Evolutionary conservation across 371 early-diverging fungal genomes (phyloP).

Genomic region (Chytridiales sp.): DNA sequence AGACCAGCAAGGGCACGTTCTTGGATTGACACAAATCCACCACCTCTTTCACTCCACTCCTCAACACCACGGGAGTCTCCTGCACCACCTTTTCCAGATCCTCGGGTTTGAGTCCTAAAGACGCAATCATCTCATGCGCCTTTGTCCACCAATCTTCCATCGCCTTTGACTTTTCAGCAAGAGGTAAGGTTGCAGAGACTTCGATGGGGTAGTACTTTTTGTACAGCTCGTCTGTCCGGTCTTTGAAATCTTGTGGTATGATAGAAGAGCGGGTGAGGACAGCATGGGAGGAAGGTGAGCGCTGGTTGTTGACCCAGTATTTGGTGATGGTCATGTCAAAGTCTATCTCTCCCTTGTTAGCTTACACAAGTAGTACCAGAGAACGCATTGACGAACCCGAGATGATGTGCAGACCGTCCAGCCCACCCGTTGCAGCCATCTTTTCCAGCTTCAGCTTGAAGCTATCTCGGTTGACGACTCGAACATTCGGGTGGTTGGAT

Average conservation of each 20-base stretch:
- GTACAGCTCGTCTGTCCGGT: slow-evolving; percentile 48
- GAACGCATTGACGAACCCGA: no score
- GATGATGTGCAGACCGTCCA: no score
- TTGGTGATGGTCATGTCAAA: slow-evolving; percentile 79
- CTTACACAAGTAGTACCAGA: no score
- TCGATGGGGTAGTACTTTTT: slow-evolving; percentile 75
- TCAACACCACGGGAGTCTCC: slow-evolving; percentile 52
- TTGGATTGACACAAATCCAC: slow-evolving; percentile 38
- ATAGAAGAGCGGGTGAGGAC: slow-evolving; percentile 51
- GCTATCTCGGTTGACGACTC: no score
- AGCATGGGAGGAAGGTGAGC: slow-evolving; percentile 63
- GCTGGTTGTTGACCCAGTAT: slow-evolving; percentile 57
- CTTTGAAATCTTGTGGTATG: slow-evolving; percentile 54
- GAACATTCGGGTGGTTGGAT: no score
- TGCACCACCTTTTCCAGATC: slow-evolving; percentile 58
- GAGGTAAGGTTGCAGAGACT: slow-evolving; percentile 50
- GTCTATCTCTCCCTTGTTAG: no score
- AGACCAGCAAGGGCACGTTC: slow-evolving; percentile 65
- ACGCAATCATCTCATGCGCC: slow-evolving; percentile 56
- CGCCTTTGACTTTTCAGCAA: slow-evolving; percentile 60
- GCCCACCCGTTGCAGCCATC: no score
- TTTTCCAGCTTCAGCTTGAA: no score
- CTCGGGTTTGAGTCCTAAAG: slow-evolving; percentile 49
- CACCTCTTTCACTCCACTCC: slow-evolving; percentile 51
- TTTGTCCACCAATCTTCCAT: slow-evolving; percentile 76